Percentiles rank a stretch among this genome's conserved stretches.
phyloP scores from a whole-genome alignment of 2,329 filamentous ascomycete species.

The Penicillium expansum region DNA sequence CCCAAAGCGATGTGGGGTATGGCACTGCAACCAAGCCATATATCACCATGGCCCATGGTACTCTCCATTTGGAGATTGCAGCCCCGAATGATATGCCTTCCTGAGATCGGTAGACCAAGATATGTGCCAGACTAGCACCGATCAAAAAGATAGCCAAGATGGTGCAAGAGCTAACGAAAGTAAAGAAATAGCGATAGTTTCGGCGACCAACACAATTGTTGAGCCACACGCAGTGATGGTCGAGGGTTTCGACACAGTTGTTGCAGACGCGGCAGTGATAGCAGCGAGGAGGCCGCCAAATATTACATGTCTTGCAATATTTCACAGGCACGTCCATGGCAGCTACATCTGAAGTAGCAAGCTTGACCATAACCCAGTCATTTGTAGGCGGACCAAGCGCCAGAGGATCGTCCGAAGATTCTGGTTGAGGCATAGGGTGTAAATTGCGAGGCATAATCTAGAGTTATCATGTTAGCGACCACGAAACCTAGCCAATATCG shows the following conservation, averaged over 20 bases:
- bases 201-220: conserved; percentile 97
- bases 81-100: conserved; percentile 65
- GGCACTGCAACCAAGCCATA: conserved; percentile 71
- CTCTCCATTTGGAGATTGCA: conserved; percentile 68
- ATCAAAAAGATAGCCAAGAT: conserved; percentile 73
- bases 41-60: conserved; percentile 84
- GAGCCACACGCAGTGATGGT: conserved; percentile 98
- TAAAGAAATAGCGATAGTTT: conserved; percentile 97
- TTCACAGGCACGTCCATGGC: conserved; percentile 98
- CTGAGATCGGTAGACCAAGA: conserved; percentile 67
- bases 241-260: conserved; percentile 94
- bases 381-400: conserved; percentile 79
- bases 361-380: conserved; percentile 90
- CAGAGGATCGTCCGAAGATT: conserved; percentile 76
- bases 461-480: conserved; percentile 13
- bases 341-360: conserved; percentile 68
- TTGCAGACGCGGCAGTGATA: conserved; percentile 97
- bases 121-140: conserved; percentile 73
- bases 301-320: conserved; percentile 95
- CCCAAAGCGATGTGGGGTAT: conserved; percentile 80
- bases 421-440: conserved; percentile 76
- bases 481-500: background rate
- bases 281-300: conserved; percentile 92
- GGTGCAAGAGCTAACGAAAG: conserved; percentile 79
- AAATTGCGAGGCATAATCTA: conserved; percentile 90